Evolutionary conservation across 345 rosid species (phyloP), one percentile per base, ranked within the genome.

Genomic region (Citrus reticulata): DNA sequence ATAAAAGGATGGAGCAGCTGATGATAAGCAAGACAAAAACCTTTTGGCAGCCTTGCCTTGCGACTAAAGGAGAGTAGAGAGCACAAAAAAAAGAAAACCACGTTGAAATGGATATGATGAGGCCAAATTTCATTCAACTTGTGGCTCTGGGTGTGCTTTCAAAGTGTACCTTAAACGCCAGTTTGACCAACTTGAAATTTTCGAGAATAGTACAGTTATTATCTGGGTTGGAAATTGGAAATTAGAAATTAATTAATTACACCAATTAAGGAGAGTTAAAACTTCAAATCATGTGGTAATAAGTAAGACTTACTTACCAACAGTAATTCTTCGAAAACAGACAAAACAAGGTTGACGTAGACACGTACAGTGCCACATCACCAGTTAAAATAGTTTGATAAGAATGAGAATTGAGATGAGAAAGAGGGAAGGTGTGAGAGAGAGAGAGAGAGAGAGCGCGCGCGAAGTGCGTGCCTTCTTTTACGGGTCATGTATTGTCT

Each of bases 31-130:
- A 2, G 35, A 65, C 72, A 40, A 75, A 75, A 67, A 35, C 62
- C 75, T 42, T 81, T 81, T 76, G 73, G 80, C 82, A 79, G 79
- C 82, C 84, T 84, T 76, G 76, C 22, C 42, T 42, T 42, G 51
- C 51, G 51, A 46, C 39, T 4, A 54, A 78, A 65, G 60, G 16
- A n/a, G n/a, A 51, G 61, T 3, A 64, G 35, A 65, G 51, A 1
- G 51, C 4, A 13, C 51, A 11, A 32, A 32, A 30, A 30, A 30
- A 30, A 46, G 3, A 46, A 46, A 13, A 46, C 17, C 17, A 0
- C 16, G 3, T 0, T 13, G n/a, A 49, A n/a, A 60, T 25, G n/a
- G 32, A 27, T 25, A 30, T 2, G 32, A 22, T 16, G 34, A 78
- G 34, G 49, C 7, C 17, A 59, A 72, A 68, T 40, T 40, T 25